These are phyloP conservation scores for Mycena pura DNA, from an alignment of 768 basidiomycete genomes.

Conservation along the genomic window DNA sequence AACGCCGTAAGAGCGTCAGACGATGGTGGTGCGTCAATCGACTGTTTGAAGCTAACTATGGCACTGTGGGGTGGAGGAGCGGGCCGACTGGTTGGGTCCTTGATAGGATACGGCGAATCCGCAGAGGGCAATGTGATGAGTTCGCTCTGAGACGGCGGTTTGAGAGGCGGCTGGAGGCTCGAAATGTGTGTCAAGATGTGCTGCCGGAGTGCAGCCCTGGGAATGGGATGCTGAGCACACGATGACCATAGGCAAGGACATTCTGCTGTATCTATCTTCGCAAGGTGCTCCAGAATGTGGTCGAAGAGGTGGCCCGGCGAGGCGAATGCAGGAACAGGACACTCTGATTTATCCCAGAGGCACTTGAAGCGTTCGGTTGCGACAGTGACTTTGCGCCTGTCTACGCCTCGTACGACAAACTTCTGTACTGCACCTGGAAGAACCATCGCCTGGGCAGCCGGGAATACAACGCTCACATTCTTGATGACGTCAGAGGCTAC, in stretches of 20 bases:
- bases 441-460: conserved; percentile 88
- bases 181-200: conserved; percentile 85
- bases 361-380: conserved; percentile 74
- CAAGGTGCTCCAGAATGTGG: conserved; percentile 68
- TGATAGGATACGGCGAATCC: conserved; percentile 60
- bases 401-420: conserved; percentile 90
- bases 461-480: conserved; percentile 85
- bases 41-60: conserved; percentile 62
- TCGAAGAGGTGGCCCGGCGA: conserved; percentile 74
- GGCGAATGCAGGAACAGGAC: conserved; percentile 51
- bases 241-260: conserved; percentile 74
- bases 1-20: conserved; percentile 82
- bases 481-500: conserved; percentile 95
- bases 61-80: conserved; percentile 76
- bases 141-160: conserved; percentile 76
- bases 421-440: conserved; percentile 71
- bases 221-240: conserved; percentile 56
- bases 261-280: conserved; percentile 50
- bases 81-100: conserved; percentile 69
- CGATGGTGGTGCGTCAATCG: conserved; percentile 69
- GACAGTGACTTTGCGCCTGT: conserved; percentile 64
- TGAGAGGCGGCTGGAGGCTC: conserved; percentile 56
- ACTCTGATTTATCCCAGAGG: conserved; percentile 74
- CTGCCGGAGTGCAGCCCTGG: conserved; percentile 60
- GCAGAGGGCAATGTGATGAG: conserved; percentile 70